A percentile compares a stretch with the other conserved stretches of the same genome.
Evolutionary conservation across 2,329 filamentous ascomycete genomes (phyloP).

Genomic region (Fusarium hostae): DNA sequence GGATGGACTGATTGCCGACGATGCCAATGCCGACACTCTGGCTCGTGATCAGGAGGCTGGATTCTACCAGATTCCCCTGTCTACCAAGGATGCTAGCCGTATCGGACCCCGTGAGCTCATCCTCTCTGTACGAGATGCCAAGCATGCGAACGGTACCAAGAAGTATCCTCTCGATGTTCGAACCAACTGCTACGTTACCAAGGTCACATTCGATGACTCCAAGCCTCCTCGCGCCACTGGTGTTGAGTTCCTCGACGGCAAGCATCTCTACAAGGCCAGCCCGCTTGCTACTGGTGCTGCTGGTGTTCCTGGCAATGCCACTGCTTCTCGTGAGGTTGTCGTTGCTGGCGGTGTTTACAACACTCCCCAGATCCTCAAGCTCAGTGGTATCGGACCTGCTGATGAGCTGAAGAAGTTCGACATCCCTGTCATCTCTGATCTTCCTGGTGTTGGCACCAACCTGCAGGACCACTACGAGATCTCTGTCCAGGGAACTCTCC

Average conservation of each 20-base stretch:
- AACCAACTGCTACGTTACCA: slow-evolving; percentile 48
- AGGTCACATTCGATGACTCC: slow-evolving; percentile 50
- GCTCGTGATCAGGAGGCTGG: slow-evolving; percentile 43
- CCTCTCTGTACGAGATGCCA: slow-evolving; percentile 45
- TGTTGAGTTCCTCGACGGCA: slow-evolving; percentile 47
- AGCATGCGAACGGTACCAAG: slow-evolving; percentile 30
- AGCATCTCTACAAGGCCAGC: slow-evolving; percentile 37
- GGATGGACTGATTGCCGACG: slow-evolving; percentile 29
- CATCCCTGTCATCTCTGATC: slow-evolving; percentile 58
- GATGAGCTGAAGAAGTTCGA: slow-evolving; percentile 55
- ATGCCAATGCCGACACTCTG: slow-evolving; percentile 35
- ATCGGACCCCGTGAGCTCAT: slow-evolving; percentile 67
- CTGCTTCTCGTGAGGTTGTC: slow-evolving; percentile 58
- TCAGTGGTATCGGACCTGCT: slow-evolving; percentile 60
- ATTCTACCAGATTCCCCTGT: slow-evolving; percentile 68
- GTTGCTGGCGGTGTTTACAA: slow-evolving; percentile 61
- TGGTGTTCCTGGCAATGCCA: slow-evolving; percentile 33
- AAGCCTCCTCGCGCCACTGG: slow-evolving; percentile 47
- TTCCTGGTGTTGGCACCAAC: slow-evolving; percentile 68
- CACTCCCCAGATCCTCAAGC: slow-evolving; percentile 62
- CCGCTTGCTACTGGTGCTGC: slow-evolving; percentile 19
- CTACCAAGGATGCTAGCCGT: slow-evolving; percentile 61
- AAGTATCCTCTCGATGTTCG: slow-evolving; percentile 38
- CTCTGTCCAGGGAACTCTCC: slow-evolving; percentile 46
- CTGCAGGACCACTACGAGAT: slow-evolving; percentile 65